Base-by-base conservation (phyloP, 495 filamentous ascomycete genomes). In the Tuber magnatum region DNA sequence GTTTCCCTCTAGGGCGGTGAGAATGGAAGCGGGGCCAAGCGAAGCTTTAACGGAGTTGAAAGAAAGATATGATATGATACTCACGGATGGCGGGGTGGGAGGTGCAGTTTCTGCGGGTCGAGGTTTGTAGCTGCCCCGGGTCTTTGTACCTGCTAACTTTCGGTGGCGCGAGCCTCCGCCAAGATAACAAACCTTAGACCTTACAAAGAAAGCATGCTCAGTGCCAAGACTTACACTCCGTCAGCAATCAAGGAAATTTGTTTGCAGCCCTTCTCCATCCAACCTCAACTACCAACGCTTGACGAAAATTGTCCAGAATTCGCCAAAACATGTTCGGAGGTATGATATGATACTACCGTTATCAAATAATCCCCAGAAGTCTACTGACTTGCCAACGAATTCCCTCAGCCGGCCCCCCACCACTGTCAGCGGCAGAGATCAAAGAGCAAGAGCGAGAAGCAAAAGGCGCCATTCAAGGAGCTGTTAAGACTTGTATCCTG, bases 371-470 rank as follows among this genome's bases (percentile, higher is more conserved):
- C 68, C n/a, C 69, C 51, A 12, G 24, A 43, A 42, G 46, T 81
- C 65, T 72, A 40, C 69, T n/a, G 74, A 76, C 61, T 75, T 73
- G 68, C 71, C 73, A 74, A 74, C 38, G 40, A 73, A 39, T 56
- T 20, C 28, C n/a, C 18, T 56, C 22, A 73, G 65, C 65, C 81
- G 85, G 85, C 78, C 86, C 88, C 76, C 88, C 88, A 73, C 85
- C 84, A 75, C 81, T 83, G 68, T 85, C 84, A 46, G 76, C 84
- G 39, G 88, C 87, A 74, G 88, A 90, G 84, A 80, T 90, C 76
- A 85, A 82, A 85, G 87, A 87, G 68, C 88, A 88, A 82, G 93
- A 95, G 86, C 84, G 86, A 70, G 89, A 92, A 85, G 92, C 94
- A 61, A 85, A 83, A 81, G 86, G 87, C 82, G 92, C 90, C 69